Evolutionary conservation across 768 basidiomycete species (phyloP), one percentile per base, ranked within the genome.

Genomic region (Leccinum olivaceopallidum): DNA sequence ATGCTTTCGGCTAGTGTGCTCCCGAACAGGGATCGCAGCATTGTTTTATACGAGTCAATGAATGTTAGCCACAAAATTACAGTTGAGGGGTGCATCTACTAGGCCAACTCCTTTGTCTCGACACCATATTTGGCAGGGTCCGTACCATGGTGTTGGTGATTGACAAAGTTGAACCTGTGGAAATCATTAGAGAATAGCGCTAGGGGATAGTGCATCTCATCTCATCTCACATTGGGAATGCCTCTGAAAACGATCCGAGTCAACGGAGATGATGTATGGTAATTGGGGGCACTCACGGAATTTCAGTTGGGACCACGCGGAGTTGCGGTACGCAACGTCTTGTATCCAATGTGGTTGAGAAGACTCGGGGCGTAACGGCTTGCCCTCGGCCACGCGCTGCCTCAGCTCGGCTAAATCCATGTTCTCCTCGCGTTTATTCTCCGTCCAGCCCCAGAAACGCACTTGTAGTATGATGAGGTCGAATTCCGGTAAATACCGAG

Each of bases 391-490:
- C 4, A 85, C 89, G 24, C 85, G 85, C 63, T 90, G 85, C 51
- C 83, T 85, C 49, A 98, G 79, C 74, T 98, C 96, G 16, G 79
- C 80, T 44, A 87, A 69, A 72, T 98, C 96, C 75, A 79, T 81
- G 55, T 84, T 84, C 65, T 90, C 84, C 74, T 98, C 96, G 16
- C 84, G 81, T 64, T 85, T 83, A 76, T 96, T 96, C 76, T 96
- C 94, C 6, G 85, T 78, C 94, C 93, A 95, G 55, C 94, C 94
- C 92, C 92, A 95, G 80, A 96, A 92, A n/a, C 94, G 93, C 71
- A 85, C 92, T 94, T 69, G 53, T 24, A 12, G 52, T 50, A 39
- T 66, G 62, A 58, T 67, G 49, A 53, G 71, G 56, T 34, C 47
- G 53, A 42, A 24, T 59, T 30, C 57, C 62, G 42, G 54, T 60